Conservation (phyloP, 768 basidiomycete species). For the Hebeloma cylindrosporum region DNA sequence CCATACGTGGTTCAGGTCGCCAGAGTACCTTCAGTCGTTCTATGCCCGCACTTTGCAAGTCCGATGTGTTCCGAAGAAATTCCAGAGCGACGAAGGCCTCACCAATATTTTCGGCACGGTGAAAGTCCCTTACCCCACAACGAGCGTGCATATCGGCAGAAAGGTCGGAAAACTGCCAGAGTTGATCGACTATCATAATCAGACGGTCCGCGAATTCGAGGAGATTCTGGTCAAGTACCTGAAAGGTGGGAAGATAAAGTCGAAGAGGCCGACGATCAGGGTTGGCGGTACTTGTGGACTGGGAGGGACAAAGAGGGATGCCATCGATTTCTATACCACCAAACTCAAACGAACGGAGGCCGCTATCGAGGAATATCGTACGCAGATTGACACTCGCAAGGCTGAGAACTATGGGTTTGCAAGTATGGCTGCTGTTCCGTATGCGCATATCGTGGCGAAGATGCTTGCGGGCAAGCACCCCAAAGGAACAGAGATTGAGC, state of each 20-base stretch:
- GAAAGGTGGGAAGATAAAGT: slow-evolving; percentile 76
- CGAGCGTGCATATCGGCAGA: slow-evolving; percentile 86
- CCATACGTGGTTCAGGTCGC: slow-evolving; percentile 84
- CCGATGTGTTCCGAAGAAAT: slow-evolving; percentile 73
- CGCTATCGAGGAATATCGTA: slow-evolving; percentile 71
- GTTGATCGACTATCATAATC: slow-evolving; percentile 88
- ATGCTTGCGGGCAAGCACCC: slow-evolving; percentile 66
- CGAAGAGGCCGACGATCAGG: slow-evolving; percentile 78
- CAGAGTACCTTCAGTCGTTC: slow-evolving; percentile 86
- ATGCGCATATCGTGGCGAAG: slow-evolving; percentile 83
- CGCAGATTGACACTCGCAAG: slow-evolving; percentile 68
- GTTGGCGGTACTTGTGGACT: slow-evolving; percentile 80
- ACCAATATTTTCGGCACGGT: slow-evolving; percentile 69
- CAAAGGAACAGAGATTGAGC: slow-evolving; percentile 65
- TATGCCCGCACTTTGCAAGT: slow-evolving; percentile 91
- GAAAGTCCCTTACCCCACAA: slow-evolving; percentile 86
- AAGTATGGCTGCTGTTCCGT: slow-evolving; percentile 85
- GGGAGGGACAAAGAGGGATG: slow-evolving; percentile 84
- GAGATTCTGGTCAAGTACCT: slow-evolving; percentile 86
- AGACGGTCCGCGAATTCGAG: slow-evolving; percentile 93
- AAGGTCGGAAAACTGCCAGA: slow-evolving; percentile 87
- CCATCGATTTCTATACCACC: slow-evolving; percentile 86
- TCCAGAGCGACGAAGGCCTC: slow-evolving; percentile 85
- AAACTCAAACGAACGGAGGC: slow-evolving; percentile 68
- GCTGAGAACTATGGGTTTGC: slow-evolving; percentile 93